Base-by-base conservation (phyloP, 2,329 filamentous ascomycete species). In the Beauveria sp. region DNA sequence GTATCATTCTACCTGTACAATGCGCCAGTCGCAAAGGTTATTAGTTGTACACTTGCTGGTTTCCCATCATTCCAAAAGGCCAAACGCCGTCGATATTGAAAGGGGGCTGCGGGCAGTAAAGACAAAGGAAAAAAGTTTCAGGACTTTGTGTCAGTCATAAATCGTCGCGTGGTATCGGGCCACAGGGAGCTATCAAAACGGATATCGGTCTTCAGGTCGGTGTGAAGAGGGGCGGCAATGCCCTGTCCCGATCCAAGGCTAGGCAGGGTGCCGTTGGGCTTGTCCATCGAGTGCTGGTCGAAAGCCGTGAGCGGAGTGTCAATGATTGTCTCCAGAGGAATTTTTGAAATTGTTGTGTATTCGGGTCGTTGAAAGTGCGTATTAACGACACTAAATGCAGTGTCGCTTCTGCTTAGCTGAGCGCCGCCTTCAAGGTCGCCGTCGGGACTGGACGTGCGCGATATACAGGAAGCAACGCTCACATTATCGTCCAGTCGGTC, bases 391-490 rank as follows among this genome's bases (percentile, higher is more conserved):
- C 60, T 62, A 22, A 54, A 53, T 18, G 48, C 61, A 16, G 61
- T 58, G 16, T 62, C 61, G 55, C 61, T 62, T 22, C 61, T 20
- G 20, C 50, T 34, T 12, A 62, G 43, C 18, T 62, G 40, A 26
- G 61, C 61, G 28, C 61, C 61, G 26, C 61, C 61, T 7, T 59
- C 61, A 6, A 59, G 38, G 10, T 62, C 61, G 31, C 54, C 42
- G 22, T 62, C 61, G 14, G 61, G 54, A 7, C 46, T 59, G 10
- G 61, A 62, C 14, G 55, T 46, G n/a, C 61, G 46, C 18, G 61
- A 62, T 22, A 50, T 56, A 10, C 34, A 52, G 20, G 51, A 62
- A 31, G 55, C 49, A 26, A 52, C 49, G 49, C 49, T 52, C 22
- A 34, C 42, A 38, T 54, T 61, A 43, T 54, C 51, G 18, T 56